A percentile compares a stretch with the other conserved stretches of the same genome.
Evolutionary conservation across 2,329 filamentous ascomycete genomes (phyloP).

Genomic region (Penicillium sp.): DNA sequence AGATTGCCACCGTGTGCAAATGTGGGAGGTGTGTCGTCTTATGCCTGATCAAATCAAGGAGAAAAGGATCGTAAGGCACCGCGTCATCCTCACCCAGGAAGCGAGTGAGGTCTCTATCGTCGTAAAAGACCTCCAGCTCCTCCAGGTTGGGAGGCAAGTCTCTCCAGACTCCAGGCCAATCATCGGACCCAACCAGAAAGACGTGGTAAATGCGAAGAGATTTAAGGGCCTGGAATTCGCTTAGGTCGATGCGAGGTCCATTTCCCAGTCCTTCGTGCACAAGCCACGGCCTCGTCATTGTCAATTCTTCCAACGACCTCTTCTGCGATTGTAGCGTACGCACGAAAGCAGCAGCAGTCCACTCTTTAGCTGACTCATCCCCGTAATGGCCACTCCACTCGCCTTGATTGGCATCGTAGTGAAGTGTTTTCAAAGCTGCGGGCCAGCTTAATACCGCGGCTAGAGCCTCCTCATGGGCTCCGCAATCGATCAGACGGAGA

Average conservation of each 20-base stretch:
- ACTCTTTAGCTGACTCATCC: conserved; percentile 1
- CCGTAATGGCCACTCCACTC: conserved; percentile 8
- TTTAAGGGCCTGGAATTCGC: conserved; percentile 6
- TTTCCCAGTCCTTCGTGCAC: conserved; percentile 4
- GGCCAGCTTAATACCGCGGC: conserved; percentile 15
- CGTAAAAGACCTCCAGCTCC: conserved; percentile 11
- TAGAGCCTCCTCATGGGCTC: conserved; percentile 15
- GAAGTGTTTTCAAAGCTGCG: conserved; percentile 12
- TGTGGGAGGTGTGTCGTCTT: conserved; percentile 4
- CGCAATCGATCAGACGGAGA: conserved; percentile 11
- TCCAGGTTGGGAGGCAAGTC: conserved; percentile 8
- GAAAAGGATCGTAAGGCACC: background rate
- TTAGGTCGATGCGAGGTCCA: conserved; percentile 8
- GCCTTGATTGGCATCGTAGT: conserved; percentile 13
- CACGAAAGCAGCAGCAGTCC: conserved; percentile 14
- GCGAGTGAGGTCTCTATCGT: background rate
- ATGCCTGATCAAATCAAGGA: conserved; percentile 5
- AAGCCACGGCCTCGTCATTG: conserved; percentile 3
- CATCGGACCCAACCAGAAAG: conserved; percentile 7
- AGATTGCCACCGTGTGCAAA: conserved; percentile 4
- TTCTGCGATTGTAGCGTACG: conserved; percentile 9
- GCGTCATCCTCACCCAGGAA: background rate
- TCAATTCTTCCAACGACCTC: conserved; percentile 6
- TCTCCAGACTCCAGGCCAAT: background rate
- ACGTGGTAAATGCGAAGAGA: conserved; percentile 9